Percentiles rank a stretch among this genome's conserved stretches.
Evolutionary conservation across 148 eudicot species (phyloP).

Genomic region (Cornus suecica): DNA sequence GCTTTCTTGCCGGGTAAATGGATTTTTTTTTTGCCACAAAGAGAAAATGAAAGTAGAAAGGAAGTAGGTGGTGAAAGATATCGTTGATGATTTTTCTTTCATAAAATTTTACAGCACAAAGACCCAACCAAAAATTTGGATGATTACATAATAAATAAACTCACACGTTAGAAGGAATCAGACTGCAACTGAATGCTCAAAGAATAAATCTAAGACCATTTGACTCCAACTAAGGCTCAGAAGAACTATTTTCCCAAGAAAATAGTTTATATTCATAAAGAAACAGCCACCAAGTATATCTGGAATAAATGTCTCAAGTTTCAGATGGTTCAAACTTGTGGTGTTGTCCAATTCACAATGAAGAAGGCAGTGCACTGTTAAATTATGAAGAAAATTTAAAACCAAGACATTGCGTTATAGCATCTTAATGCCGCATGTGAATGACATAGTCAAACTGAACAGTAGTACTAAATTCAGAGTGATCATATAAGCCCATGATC

Average conservation of each 20-base stretch:
- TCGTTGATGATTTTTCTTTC: background rate
- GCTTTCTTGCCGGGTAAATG: too few relatives aligned
- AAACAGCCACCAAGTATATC: background rate
- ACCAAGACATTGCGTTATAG: background rate
- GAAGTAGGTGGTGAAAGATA: background rate
- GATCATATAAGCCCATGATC: slow-evolving; percentile 1
- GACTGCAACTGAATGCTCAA: background rate
- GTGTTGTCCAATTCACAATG: background rate
- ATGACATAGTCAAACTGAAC: background rate
- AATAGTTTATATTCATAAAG: too few relatives aligned
- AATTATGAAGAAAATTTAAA: too few relatives aligned
- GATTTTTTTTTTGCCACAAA: too few relatives aligned
- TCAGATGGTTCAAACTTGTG: background rate
- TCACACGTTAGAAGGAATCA: too few relatives aligned
- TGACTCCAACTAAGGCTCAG: background rate
- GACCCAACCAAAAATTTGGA: background rate
- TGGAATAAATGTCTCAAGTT: background rate
- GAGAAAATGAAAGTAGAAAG: background rate
- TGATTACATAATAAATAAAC: background rate
- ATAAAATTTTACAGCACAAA: too few relatives aligned
- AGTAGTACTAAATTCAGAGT: background rate
- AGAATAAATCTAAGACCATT: background rate
- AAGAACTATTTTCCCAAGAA: background rate
- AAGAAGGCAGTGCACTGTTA: background rate
- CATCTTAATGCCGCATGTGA: background rate